Evolutionary conservation across 148 eudicot species (phyloP).

Genomic region (Polygonum aviculare): DNA sequence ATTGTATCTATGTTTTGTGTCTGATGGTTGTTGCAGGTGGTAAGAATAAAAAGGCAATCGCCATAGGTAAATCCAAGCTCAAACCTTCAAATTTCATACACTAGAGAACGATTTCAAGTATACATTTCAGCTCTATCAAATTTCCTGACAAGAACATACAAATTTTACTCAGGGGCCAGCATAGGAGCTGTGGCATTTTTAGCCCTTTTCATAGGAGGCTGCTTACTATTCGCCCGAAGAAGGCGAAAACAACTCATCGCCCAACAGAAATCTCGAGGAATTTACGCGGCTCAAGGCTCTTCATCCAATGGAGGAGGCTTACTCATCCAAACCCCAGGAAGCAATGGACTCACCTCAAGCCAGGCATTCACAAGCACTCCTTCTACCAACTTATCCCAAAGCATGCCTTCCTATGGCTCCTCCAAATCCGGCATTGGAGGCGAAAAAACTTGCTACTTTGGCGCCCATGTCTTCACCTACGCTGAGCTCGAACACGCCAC

Average conservation of each 20-base stretch:
- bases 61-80: slow-evolving; percentile 5
- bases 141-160: background rate
- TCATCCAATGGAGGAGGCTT: background rate
- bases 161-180: background rate
- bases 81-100: background rate
- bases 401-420: background rate
- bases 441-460: slow-evolving; percentile 1
- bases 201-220: background rate
- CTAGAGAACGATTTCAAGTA: background rate
- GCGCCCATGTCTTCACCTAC: slow-evolving; percentile 8
- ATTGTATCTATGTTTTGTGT: background rate
- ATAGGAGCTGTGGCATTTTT: background rate
- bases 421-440: background rate
- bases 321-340: background rate
- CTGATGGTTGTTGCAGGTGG: background rate
- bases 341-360: slow-evolving; percentile 2
- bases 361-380: slow-evolving; percentile 6
- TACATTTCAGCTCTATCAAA: background rate
- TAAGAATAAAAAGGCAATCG: background rate
- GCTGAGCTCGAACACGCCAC: slow-evolving; percentile 6
- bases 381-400: slow-evolving; percentile 6
- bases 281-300: background rate
- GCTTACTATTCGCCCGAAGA: background rate
- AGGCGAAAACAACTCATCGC: background rate
- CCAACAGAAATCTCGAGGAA: background rate